A percentile compares a stretch with the other conserved stretches of the same genome.
These are phyloP conservation scores for Graphilbum ipis-grandicollis DNA, from an alignment of 2,329 filamentous ascomycete species.

Conservation along the genomic window DNA sequence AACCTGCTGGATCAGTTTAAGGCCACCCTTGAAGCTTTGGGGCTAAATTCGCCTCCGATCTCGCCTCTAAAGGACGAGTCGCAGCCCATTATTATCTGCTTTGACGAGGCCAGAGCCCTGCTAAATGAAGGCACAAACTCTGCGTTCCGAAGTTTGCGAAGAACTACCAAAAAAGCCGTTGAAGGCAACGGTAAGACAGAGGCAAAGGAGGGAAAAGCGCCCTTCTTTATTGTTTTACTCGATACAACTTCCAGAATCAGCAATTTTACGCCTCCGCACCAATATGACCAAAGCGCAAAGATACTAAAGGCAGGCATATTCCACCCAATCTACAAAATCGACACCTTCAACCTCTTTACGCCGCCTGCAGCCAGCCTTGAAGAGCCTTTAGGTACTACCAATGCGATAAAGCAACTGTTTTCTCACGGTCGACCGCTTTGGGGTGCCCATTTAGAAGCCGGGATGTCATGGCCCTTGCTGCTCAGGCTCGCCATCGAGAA, in stretches of 20 bases:
- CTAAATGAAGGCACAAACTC: not conserved
- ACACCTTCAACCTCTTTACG: not conserved
- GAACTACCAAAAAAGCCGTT: not conserved
- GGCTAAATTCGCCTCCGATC: not conserved
- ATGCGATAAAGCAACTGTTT: not conserved
- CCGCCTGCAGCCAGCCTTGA: not conserved
- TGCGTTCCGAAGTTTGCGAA: conserved; percentile 1
- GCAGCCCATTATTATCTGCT: not conserved
- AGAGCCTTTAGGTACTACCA: not conserved
- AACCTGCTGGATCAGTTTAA: not conserved
- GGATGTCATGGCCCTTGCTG: not conserved
- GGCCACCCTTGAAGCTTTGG: not conserved
- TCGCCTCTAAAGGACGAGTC: not conserved
- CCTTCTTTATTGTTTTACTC: conserved; percentile 1
- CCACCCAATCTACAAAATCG: not conserved
- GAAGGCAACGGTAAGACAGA: not conserved
- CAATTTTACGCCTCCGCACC: not conserved
- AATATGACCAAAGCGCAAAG: conserved; percentile 1
- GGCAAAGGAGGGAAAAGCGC: not conserved
- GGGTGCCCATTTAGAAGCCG: not conserved
- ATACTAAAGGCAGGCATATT: not conserved
- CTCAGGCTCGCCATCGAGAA: not conserved
- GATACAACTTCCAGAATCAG: conserved; percentile 1
- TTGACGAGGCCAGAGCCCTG: not conserved
- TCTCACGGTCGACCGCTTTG: conserved; percentile 1